A percentile compares a stretch with the other conserved stretches of the same genome.
phyloP scores from a whole-genome alignment of 305 asterid genomes.

The Fraxinus greggii region DNA sequence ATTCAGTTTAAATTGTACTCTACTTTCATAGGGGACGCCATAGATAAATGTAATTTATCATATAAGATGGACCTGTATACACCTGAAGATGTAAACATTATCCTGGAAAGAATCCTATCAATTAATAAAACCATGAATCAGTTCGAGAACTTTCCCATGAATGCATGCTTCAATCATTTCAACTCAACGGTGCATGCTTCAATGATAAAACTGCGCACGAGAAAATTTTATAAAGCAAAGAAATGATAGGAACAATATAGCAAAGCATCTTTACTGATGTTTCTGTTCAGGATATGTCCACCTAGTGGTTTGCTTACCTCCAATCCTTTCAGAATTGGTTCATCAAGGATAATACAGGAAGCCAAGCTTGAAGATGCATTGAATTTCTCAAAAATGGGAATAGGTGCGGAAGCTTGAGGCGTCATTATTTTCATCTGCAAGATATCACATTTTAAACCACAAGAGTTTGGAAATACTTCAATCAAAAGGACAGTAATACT shows the following conservation, averaged over 20 bases:
- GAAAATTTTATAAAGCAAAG: background rate
- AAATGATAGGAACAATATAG: slow-evolving; percentile 8
- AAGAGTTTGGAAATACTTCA: slow-evolving; percentile 14
- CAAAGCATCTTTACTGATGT: slow-evolving; percentile 17
- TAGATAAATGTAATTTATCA: background rate
- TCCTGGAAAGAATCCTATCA: background rate
- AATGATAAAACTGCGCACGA: background rate
- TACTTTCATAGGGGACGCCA: background rate
- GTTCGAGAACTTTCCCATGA: background rate
- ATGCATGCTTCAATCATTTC: background rate
- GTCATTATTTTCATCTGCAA: slow-evolving; percentile 57
- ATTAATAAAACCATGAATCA: background rate
- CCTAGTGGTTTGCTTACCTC: slow-evolving; percentile 47
- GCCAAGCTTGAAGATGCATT: slow-evolving; percentile 50
- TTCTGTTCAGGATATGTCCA: slow-evolving; percentile 12
- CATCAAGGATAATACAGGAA: slow-evolving; percentile 65
- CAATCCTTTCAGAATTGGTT: slow-evolving; percentile 52
- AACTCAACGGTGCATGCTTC: background rate
- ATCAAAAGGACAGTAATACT: slow-evolving; percentile 28
- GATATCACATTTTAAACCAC: slow-evolving; percentile 22
- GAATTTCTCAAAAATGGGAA: slow-evolving; percentile 56
- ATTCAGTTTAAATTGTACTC: background rate
- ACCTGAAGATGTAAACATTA: background rate
- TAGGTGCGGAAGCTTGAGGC: slow-evolving; percentile 35
- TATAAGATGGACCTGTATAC: background rate